phyloP scores from a whole-genome alignment of 768 basidiomycete species.

The Lactarius indigo region DNA sequence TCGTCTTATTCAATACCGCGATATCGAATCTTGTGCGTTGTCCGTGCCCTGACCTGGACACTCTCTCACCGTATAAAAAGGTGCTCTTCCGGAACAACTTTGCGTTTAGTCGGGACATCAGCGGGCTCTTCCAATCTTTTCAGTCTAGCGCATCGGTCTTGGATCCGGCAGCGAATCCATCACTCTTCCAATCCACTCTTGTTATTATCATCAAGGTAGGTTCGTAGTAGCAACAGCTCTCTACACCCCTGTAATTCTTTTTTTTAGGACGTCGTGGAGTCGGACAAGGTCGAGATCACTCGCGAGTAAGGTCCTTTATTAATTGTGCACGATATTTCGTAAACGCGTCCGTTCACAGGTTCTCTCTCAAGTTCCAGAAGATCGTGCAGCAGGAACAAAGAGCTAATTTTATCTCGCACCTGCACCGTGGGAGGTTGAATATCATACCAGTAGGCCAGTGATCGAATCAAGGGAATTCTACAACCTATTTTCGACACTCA shows the following conservation, averaged over 20 bases:
- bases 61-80: constrained; percentile 39
- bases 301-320: constrained; percentile 43
- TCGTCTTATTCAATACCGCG: constrained; percentile 63
- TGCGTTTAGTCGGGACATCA: constrained; percentile 55
- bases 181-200: constrained; percentile 54
- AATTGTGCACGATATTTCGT: neutral
- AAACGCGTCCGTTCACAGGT: constrained; percentile 35
- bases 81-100: constrained; percentile 66
- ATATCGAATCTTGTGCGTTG: constrained; percentile 57
- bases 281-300: constrained; percentile 55
- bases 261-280: constrained; percentile 57
- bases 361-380: constrained; percentile 53
- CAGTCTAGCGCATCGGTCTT: constrained; percentile 55
- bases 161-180: constrained; percentile 55
- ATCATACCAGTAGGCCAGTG: constrained; percentile 68
- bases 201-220: constrained; percentile 61
- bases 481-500: constrained; percentile 46
- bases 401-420: constrained; percentile 57
- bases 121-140: constrained; percentile 60
- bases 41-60: neutral
- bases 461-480: constrained; percentile 62
- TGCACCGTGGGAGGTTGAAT: constrained; percentile 51
- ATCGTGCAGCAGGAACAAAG: constrained; percentile 62
- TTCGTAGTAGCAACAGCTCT: neutral
- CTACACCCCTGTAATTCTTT: neutral